Conservation (phyloP, 805 yeast genomes). For the Maudiozyma serrabonitensis region DNA sequence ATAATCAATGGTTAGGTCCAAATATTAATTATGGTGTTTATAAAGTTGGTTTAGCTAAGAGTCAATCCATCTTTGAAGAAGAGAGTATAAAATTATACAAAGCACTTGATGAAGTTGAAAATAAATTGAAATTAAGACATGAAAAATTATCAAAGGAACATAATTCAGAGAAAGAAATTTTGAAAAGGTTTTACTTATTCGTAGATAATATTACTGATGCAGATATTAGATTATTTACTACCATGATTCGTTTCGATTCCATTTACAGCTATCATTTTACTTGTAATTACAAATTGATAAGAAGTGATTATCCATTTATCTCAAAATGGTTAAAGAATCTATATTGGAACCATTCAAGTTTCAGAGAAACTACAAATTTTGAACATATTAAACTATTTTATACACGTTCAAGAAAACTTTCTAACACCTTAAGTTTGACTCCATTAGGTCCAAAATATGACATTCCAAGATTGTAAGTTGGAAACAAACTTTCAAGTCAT, state of each 20-base stretch:
- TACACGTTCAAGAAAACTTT: slow-evolving; percentile 67
- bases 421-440: slow-evolving; percentile 75
- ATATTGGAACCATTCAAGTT: slow-evolving; percentile 69
- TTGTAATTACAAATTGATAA: slow-evolving; percentile 72
- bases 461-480: slow-evolving; percentile 29
- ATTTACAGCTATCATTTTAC: slow-evolving; percentile 92
- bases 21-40: slow-evolving; percentile 88
- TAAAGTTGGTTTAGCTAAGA: slow-evolving; percentile 72
- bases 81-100: slow-evolving; percentile 55
- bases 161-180: slow-evolving; percentile 10
- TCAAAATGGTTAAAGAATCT: slow-evolving; percentile 73
- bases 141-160: slow-evolving; percentile 13
- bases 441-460: slow-evolving; percentile 84
- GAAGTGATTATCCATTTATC: slow-evolving; percentile 65
- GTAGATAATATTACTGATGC: slow-evolving; percentile 76
- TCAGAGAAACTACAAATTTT: slow-evolving; percentile 74
- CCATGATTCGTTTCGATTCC: slow-evolving; percentile 83
- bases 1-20: slow-evolving; percentile 78
- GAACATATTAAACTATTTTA: slow-evolving; percentile 88
- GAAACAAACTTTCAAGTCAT: not conserved
- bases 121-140: slow-evolving; percentile 40
- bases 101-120: slow-evolving; percentile 62
- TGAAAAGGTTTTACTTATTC: slow-evolving; percentile 36
- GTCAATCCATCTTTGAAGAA: slow-evolving; percentile 70
- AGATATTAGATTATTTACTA: slow-evolving; percentile 76